These are phyloP conservation scores for Claviceps sp. DNA, from an alignment of 2,329 filamentous ascomycete genomes.

Conservation along the genomic window DNA sequence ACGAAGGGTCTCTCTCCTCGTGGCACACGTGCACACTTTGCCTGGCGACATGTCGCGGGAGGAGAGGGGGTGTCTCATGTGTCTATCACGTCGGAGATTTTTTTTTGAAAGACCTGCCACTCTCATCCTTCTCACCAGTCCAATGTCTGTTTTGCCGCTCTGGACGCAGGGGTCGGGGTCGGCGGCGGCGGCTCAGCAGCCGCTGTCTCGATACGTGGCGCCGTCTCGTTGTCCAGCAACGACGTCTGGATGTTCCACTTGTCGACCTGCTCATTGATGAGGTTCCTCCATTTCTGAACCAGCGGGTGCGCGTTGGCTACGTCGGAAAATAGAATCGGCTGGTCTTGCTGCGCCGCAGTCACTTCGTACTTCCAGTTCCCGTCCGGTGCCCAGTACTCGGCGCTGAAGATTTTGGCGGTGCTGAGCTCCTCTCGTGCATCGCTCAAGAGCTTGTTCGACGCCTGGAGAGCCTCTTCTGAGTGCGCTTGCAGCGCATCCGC, in stretches of 20 bases:
- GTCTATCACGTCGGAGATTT: not conserved
- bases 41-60: no score
- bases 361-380: conserved; percentile 59
- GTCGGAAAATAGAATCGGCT: conserved; percentile 41
- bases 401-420: conserved; percentile 48
- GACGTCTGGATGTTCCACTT: conserved; percentile 21
- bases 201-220: conserved; percentile 14
- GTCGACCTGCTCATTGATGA: conserved; percentile 18
- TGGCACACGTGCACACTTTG: no score
- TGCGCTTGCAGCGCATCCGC: conserved; percentile 29
- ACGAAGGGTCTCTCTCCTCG: no score
- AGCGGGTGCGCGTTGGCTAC: conserved; percentile 57
- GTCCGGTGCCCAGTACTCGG: conserved; percentile 54
- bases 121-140: conserved; percentile 22
- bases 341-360: conserved; percentile 17
- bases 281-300: conserved; percentile 44
- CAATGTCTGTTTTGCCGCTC: conserved; percentile 18
- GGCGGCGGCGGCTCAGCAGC: conserved; percentile 14
- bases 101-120: not conserved
- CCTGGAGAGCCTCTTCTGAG: conserved; percentile 12
- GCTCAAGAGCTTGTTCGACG: conserved; percentile 22
- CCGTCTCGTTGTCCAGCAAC: conserved; percentile 21
- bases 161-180: conserved; percentile 11
- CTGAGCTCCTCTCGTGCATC: conserved; percentile 46
- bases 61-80: no score